These are phyloP conservation scores for Zelopaecilomyces penicillatus DNA, from an alignment of 2,329 filamentous ascomycete genomes.

Conservation along the genomic window DNA sequence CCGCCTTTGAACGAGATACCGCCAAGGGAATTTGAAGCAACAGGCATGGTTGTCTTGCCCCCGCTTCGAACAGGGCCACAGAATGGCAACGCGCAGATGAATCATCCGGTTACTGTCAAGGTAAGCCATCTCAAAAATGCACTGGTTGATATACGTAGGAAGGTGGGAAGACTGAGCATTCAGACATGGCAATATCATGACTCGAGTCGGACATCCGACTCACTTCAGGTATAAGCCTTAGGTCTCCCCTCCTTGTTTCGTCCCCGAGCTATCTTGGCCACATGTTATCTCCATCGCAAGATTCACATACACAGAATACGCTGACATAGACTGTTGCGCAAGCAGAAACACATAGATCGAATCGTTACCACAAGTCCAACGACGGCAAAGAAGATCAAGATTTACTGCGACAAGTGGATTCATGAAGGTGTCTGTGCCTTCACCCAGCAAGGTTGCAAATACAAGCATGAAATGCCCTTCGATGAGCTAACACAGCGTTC, in stretches of 20 bases:
- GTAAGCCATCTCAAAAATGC: constrained; percentile 24
- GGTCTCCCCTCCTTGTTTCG: background rate
- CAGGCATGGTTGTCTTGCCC: constrained; percentile 41
- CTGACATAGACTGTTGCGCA: background rate
- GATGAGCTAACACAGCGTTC: constrained; percentile 56
- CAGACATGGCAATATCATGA: constrained; percentile 15
- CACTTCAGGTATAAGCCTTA: constrained; percentile 23
- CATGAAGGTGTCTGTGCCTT: constrained; percentile 79
- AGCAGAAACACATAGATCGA: constrained; percentile 26
- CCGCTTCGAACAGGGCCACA: constrained; percentile 28
- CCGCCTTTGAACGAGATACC: constrained; percentile 37
- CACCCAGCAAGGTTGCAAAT: constrained; percentile 77
- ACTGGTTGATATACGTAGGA: background rate
- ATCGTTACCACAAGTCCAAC: constrained; percentile 26
- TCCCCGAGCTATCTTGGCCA: background rate
- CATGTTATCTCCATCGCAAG: background rate
- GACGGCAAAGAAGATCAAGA: constrained; percentile 46
- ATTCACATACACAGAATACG: constrained; percentile 1
- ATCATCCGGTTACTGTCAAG: constrained; percentile 27
- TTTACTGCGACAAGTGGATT: constrained; percentile 87
- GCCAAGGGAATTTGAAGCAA: constrained; percentile 26
- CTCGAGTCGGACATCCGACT: constrained; percentile 18
- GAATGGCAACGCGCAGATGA: constrained; percentile 29
- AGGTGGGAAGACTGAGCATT: constrained; percentile 19
- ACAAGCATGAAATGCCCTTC: constrained; percentile 82